Base-by-base conservation (phyloP, 2,329 filamentous ascomycete genomes). In the Colletotrichum simmondsii region DNA sequence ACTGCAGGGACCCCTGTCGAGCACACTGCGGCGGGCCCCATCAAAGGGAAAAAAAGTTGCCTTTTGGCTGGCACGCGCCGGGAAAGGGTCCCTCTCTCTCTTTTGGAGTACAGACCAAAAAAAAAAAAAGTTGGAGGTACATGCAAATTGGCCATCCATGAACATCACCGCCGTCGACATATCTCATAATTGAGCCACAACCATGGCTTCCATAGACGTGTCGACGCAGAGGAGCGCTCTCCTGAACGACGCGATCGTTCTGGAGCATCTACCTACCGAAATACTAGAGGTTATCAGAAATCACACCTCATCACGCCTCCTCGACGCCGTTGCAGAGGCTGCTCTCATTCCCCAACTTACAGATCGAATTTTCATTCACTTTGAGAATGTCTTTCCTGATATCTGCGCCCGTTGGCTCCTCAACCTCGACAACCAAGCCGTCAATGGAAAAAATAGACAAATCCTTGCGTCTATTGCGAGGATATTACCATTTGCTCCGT, bases 401-500 rank as follows among this genome's bases (percentile, higher is more conserved):
- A 87, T 97, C 62, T 94, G 93, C 82, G 93, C 95, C 74, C 88
- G 93, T 85, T 97, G 95, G 95, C 86, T 93, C 57, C 85, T 87
- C 78, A 81, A 85, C 80, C 77, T 84, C 32, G 81, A 82, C 32
- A 82, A 80, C 54, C 79, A 81, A 75, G 76, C 75, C 67, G 42
- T 22, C 42, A 49, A 49, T 49, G 8, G 42, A 19, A 81, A 77
- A 76, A 82, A 82, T 77, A 82, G 81, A 77, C 81, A 77, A 68
- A 83, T 92, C 65, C 88, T 96, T 75, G 88, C 92, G 68, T 92
- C 94, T 37, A 93, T 98, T 84, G 93, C 94, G 73, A 90, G 93
- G 78, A 88, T 98, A 75, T 82, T 98, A 77, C 94, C 95, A 22
- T 92, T 97, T 85, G 93, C 94, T 76, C 93, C 95, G 63, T 91